Evolutionary conservation across 352 stramenopile genomes (phyloP), one percentile per base, ranked within the genome.

Genomic region (Phytopythium boreale): DNA sequence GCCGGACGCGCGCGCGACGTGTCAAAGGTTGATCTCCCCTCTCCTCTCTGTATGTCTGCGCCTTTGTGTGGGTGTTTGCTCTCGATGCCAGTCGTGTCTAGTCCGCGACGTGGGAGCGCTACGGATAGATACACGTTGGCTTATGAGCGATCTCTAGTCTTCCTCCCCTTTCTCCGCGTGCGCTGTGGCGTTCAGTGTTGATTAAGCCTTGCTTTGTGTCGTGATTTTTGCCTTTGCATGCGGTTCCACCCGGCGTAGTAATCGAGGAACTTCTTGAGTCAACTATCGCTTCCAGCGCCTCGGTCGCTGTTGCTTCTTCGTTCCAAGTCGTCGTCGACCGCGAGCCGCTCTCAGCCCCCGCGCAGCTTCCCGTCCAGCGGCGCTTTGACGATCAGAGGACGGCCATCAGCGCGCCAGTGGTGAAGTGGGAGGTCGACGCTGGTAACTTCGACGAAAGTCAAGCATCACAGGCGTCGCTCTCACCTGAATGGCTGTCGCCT

Each of bases 251-350:
- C 14, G 46, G 49, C 47, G 39, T 74, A 84, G 77, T 81, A 74
- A 88, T 87, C 80, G 77, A 88, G 73, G 73, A 82, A 74, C 75
- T 85, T 57, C 66, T 82, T 79, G 67, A 73, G 73, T 81, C 66
- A 29, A 72, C 76, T 68, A 69, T 55, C 57, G 34, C 68, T 69
- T 78, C 65, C 66, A 52, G 66, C 27, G 56, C 44, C 60, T 50
- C 22, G 36, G 55, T 61, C 29, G 15, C 47, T 24, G 71, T 60
- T 41, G 61, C 67, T 36, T 63, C 53, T 66, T 73, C 67, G n/a
- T 68, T 69, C 52, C 67, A 62, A 37, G 46, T 63, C 50, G 64
- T 44, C 43, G 61, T 59, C 49, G 55, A 71, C 61, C 61, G 46
- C 37, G 63, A 41, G 17, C 49, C 17, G 26, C 55, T 55, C 27